Percentiles rank a stretch among this genome's conserved stretches.
Evolutionary conservation across 2,329 filamentous ascomycete species (phyloP).

Genomic region (Tricladium varicosporioides): DNA sequence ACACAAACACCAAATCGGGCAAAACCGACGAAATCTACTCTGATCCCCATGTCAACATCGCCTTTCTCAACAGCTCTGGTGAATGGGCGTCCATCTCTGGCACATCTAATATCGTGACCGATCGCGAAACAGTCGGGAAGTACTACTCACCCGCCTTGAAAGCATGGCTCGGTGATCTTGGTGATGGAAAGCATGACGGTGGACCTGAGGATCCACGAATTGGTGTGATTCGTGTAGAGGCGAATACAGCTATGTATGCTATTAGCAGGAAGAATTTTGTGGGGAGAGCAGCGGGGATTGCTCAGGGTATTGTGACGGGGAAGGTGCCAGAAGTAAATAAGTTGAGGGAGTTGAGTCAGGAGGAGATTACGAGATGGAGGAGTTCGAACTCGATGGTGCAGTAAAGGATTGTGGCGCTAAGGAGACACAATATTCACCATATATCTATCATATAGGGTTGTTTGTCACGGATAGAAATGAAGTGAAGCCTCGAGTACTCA

Average conservation of each 20-base stretch:
- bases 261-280: conserved; percentile 61
- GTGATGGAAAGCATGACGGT: conserved; percentile 80
- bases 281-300: conserved; percentile 65
- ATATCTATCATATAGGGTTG: no score
- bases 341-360: conserved; percentile 68
- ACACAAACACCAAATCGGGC: conserved; percentile 86
- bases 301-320: conserved; percentile 72
- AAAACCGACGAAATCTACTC: conserved; percentile 78
- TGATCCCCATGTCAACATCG: conserved; percentile 75
- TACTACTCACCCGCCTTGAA: conserved; percentile 73
- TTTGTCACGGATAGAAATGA: no score
- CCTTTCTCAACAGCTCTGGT: conserved; percentile 72
- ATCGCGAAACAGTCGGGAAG: conserved; percentile 66
- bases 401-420: conserved; percentile 6
- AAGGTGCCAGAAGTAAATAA: conserved; percentile 71
- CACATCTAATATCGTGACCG: conserved; percentile 64
- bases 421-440: not conserved
- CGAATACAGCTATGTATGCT: conserved; percentile 70
- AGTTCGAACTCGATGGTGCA: conserved; percentile 34
- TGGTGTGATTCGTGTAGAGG: conserved; percentile 74
- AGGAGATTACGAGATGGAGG: conserved; percentile 63
- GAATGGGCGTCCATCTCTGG: conserved; percentile 90
- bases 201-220: conserved; percentile 79
- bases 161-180: conserved; percentile 83
- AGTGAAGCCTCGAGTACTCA: no score